These are phyloP conservation scores for Flaveria ramosissima DNA, from an alignment of 129 eudicot species.

Conservation along the genomic window DNA sequence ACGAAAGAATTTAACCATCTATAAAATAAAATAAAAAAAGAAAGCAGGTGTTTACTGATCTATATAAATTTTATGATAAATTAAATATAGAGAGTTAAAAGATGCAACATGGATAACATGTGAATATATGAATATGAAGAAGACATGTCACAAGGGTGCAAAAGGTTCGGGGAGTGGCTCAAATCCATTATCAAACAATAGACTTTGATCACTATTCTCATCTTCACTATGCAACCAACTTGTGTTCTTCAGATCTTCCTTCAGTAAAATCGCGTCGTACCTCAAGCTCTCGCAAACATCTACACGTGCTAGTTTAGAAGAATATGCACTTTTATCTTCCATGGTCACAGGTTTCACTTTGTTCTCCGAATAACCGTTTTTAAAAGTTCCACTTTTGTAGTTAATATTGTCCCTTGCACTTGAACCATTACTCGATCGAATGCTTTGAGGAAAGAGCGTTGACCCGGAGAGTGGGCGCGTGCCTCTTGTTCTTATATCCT, in stretches of 20 bases:
- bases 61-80: not conserved
- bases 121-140: not conserved
- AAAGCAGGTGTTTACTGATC: not conserved
- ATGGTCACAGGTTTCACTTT: constrained; percentile 36
- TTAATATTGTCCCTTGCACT: constrained; percentile 38
- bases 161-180: constrained; percentile 92
- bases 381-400: constrained; percentile 47
- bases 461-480: constrained; percentile 68
- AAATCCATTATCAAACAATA: constrained; percentile 78
- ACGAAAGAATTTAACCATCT: not conserved
- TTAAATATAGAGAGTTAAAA: not conserved
- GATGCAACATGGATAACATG: constrained; percentile 1
- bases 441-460: constrained; percentile 82
- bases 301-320: constrained; percentile 55
- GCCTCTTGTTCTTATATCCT: constrained; percentile 80
- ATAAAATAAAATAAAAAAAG: too few species aligned
- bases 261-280: constrained; percentile 75
- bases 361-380: constrained; percentile 38
- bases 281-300: constrained; percentile 89
- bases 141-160: constrained; percentile 51
- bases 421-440: constrained; percentile 50
- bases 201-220: constrained; percentile 71
- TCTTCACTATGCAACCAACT: constrained; percentile 88
- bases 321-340: constrained; percentile 56
- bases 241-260: constrained; percentile 89